Evolutionary conservation across 192 early-diverging fungal species (phyloP).

Genomic region (Entomortierella parvispora): DNA sequence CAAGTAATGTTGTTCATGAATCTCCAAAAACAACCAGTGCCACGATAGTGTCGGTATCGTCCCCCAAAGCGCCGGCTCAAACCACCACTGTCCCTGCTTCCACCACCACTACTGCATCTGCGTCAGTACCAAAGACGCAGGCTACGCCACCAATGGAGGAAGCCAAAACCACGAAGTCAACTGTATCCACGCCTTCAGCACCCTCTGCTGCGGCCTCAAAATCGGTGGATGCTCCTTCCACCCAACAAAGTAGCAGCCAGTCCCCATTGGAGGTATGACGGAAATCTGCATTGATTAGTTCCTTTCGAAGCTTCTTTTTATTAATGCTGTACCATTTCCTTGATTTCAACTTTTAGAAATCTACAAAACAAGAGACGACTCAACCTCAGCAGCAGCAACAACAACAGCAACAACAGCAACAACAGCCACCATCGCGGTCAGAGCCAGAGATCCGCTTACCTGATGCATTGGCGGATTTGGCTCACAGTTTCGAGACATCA

Average conservation of each 20-base stretch:
- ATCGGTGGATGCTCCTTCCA: conserved; percentile 5
- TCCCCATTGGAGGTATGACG: conserved; percentile 7
- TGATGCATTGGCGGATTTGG: conserved; percentile 61
- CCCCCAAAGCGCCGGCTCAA: conserved; percentile 1
- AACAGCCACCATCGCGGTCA: conserved; percentile 7
- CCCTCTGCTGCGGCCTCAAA: conserved; percentile 2
- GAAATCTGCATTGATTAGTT: too few relatives aligned
- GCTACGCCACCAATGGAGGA: background rate
- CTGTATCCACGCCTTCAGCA: background rate
- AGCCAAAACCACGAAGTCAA: conserved; percentile 1
- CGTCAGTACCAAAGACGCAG: background rate
- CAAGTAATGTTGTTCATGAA: conserved; percentile 43
- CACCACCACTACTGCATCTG: background rate
- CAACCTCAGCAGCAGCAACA: background rate
- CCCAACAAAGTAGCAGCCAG: background rate
- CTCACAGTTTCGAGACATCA: conserved; percentile 64
- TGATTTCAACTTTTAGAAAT: background rate
- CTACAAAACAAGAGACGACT: background rate
- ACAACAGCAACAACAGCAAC: conserved; percentile 8
- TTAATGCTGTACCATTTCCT: background rate
- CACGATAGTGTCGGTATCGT: conserved; percentile 7
- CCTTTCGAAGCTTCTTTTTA: too few relatives aligned
- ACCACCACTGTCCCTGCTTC: background rate
- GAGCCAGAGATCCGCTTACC: conserved; percentile 60
- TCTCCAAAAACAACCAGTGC: conserved; percentile 26